phyloP scores from a whole-genome alignment of 306 rosid genomes.

The Mimosa pudica region DNA sequence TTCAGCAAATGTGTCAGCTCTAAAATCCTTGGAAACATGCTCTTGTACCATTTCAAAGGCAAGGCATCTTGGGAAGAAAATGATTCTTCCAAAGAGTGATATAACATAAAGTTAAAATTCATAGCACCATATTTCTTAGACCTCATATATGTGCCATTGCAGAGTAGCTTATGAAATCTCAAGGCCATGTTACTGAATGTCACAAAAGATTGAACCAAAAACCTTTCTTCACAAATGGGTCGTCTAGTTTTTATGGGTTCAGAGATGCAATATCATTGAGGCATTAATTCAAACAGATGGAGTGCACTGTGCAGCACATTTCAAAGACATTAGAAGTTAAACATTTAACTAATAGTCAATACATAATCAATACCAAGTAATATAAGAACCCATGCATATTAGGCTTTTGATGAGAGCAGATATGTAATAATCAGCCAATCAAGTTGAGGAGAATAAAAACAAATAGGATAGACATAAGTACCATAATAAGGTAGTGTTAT shows the following conservation, averaged over 20 bases:
- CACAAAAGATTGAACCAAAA: neutral
- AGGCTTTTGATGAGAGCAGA: too few species aligned
- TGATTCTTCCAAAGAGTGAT: constrained; percentile 53
- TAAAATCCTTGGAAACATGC: constrained; percentile 48
- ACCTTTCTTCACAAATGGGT: neutral
- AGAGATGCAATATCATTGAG: neutral
- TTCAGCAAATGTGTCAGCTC: constrained; percentile 49
- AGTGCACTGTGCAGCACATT: neutral
- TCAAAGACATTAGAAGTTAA: too few species aligned
- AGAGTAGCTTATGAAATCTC: constrained; percentile 37
- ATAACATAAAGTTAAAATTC: constrained; percentile 43
- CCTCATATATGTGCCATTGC: constrained; percentile 33
- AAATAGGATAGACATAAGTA: too few species aligned
- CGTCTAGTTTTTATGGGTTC: neutral
- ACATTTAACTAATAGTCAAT: too few species aligned
- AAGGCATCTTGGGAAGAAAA: constrained; percentile 35
- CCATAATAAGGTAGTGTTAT: too few species aligned
- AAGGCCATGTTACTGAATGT: constrained; percentile 38
- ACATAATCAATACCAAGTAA: too few species aligned
- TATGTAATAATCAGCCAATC: too few species aligned
- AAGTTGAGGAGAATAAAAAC: too few species aligned
- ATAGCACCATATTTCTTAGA: constrained; percentile 39
- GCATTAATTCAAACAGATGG: neutral
- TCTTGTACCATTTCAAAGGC: constrained; percentile 54
- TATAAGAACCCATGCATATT: too few species aligned